A percentile compares a stretch with the other conserved stretches of the same genome.
phyloP scores from a whole-genome alignment of 139 green algal species.

The Ettlia oleoabundans region DNA sequence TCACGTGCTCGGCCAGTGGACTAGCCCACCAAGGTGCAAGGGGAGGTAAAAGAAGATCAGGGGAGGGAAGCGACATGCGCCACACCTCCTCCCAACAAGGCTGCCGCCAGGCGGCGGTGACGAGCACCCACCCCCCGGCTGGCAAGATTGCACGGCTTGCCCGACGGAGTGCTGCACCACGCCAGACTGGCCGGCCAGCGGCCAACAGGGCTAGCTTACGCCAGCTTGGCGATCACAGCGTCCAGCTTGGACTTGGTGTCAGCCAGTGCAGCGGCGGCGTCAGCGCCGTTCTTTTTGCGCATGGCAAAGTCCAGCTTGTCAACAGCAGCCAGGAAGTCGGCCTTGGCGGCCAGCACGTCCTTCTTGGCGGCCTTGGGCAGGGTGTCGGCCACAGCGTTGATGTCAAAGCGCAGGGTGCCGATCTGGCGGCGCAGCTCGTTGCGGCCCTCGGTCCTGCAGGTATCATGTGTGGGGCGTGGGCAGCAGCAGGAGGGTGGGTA shows the following conservation, averaged over 20 bases:
- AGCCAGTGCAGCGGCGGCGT: constrained; percentile 61
- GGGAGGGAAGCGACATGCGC: too few relatives aligned
- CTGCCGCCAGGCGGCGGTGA: not conserved
- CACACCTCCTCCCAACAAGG: not conserved
- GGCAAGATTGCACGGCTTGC: too few relatives aligned
- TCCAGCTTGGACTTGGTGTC: constrained; percentile 68
- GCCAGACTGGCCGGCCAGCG: not conserved
- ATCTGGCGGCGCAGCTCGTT: constrained; percentile 86
- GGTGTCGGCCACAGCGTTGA: constrained; percentile 76
- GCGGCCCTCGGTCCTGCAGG: constrained; percentile 77
- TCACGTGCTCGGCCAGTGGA: not conserved
- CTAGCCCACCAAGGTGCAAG: not conserved
- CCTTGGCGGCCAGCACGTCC: constrained; percentile 66
- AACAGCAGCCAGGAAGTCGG: constrained; percentile 80
- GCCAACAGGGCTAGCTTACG: constrained; percentile 20
- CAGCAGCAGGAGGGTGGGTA: too few relatives aligned
- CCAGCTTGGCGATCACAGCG: constrained; percentile 56
- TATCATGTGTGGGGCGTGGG: not conserved
- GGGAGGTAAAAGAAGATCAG: not conserved
- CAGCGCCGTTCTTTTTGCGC: constrained; percentile 81
- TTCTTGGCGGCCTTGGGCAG: constrained; percentile 85
- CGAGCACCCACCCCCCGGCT: too few relatives aligned
- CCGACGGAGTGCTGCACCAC: too few relatives aligned
- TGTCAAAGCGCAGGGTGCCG: constrained; percentile 90
- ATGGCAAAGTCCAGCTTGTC: constrained; percentile 88